Evolutionary conservation across 768 basidiomycete species (phyloP).

Genomic region (Chalciporus piperatus): DNA sequence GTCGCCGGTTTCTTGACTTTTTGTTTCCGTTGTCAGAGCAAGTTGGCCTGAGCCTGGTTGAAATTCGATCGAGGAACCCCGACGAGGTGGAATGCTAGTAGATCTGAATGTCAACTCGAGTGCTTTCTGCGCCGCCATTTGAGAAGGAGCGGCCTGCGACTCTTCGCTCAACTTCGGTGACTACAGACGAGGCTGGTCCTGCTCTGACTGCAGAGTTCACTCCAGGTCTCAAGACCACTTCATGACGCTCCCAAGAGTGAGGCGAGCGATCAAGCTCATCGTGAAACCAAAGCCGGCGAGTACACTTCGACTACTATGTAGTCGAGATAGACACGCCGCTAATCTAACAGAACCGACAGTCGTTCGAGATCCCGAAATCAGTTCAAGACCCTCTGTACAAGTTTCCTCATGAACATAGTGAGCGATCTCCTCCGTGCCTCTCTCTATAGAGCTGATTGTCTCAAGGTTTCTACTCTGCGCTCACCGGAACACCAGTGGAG

Average conservation of each 20-base stretch:
- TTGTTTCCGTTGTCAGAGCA: not conserved
- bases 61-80: too few relatives aligned
- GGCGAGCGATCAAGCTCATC: conserved; percentile 21
- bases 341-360: conserved; percentile 6
- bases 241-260: conserved; percentile 14
- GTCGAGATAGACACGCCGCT: not conserved
- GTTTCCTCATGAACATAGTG: conserved; percentile 25
- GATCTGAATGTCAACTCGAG: too few relatives aligned
- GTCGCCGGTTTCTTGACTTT: too few relatives aligned
- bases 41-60: too few relatives aligned
- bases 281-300: conserved; percentile 30
- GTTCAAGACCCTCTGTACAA: conserved; percentile 24
- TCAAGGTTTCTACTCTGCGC: conserved; percentile 23
- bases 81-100: too few relatives aligned
- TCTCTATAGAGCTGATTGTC: not conserved
- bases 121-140: too few relatives aligned
- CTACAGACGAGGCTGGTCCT: not conserved
- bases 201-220: not conserved
- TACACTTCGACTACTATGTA: conserved; percentile 1
- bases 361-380: conserved; percentile 28
- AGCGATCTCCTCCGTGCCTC: not conserved
- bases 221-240: not conserved
- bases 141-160: not conserved
- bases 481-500: conserved; percentile 16
- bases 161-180: not conserved